Evolutionary conservation across 345 rosid species (phyloP), one percentile per base, ranked within the genome.

Genomic region (Carallia brachiata): DNA sequence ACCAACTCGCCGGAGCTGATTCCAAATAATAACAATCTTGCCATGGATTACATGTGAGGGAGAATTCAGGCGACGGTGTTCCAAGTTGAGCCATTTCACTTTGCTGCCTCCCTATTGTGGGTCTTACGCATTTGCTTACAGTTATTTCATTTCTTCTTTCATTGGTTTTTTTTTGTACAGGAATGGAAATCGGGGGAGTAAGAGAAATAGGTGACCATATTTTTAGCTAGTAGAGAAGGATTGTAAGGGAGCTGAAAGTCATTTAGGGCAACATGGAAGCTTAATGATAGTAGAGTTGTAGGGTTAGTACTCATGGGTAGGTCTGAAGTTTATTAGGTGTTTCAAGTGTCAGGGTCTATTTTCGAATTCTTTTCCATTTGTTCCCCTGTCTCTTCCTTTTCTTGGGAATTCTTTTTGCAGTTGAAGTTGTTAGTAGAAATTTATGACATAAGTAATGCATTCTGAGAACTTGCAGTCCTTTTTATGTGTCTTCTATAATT

Each of bases 321-420:
- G 76, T 57, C 68, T 56, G 68, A 78, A 74, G 69, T 70, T 53
- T 52, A 52, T 36, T 77, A 82, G 79, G 13, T 75, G 54, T 71
- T 23, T 56, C 72, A 70, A 78, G 60, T 52, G 64, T 76, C 55
- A 63, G 77, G 67, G 71, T 73, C 63, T 61, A 52, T 37, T 40
- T 73, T 67, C 28, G 60, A 53, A 68, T 77, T 74, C 76, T 71
- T 68, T 69, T 58, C 60, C 27, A 34, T 63, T 66, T 64, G 10
- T 72, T 65, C 36, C 13, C 66, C 66, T 15, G 18, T 68, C 61
- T 61, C 62, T 52, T 57, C 63, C 73, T 68, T 17, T 7, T 30
- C 67, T 27, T 70, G 78, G 84, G 76, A 70, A 83, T 86, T 82
- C 84, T 88, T 88, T 86, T 88, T 88, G 90, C 84, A 84, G 89